A percentile compares a stretch with the other conserved stretches of the same genome.
phyloP scores from a whole-genome alignment of 2,329 filamentous ascomycete species.

The Didymellaceae sp. region DNA sequence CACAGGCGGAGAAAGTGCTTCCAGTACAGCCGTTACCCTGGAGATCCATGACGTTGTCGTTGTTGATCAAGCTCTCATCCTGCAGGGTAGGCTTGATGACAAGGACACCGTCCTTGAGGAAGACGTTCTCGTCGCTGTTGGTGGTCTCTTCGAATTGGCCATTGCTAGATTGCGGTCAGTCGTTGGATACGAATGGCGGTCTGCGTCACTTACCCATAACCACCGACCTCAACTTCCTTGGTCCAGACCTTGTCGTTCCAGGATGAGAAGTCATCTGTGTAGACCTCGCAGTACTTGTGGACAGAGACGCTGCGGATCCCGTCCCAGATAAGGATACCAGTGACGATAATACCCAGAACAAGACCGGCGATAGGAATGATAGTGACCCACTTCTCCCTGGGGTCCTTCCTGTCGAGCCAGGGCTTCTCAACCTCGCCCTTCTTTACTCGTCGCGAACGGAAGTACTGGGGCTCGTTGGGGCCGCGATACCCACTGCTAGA shows the following conservation, averaged over 20 bases:
- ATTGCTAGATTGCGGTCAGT: constrained; percentile 62
- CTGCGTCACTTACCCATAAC: constrained; percentile 70
- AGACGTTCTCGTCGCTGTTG: constrained; percentile 74
- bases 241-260: constrained; percentile 70
- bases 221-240: constrained; percentile 76
- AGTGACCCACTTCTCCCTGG: constrained; percentile 85
- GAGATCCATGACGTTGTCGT: constrained; percentile 73
- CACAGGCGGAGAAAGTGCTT: constrained; percentile 64
- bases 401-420: constrained; percentile 75
- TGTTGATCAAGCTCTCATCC: constrained; percentile 68
- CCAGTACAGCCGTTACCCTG: constrained; percentile 73
- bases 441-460: constrained; percentile 74
- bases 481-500: constrained; percentile 18
- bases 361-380: constrained; percentile 79
- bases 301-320: constrained; percentile 74
- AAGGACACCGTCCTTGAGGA: constrained; percentile 71
- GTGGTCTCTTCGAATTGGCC: constrained; percentile 84
- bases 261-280: constrained; percentile 69
- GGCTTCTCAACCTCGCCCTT: constrained; percentile 78
- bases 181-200: neutral
- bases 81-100: constrained; percentile 80
- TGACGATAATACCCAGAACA: constrained; percentile 69
- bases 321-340: constrained; percentile 77
- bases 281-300: constrained; percentile 74
- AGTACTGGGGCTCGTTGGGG: constrained; percentile 52